Percentiles rank a stretch among this genome's conserved stretches.
phyloP scores from a whole-genome alignment of 148 eudicot species.

The Rhododendron griersonianum region DNA sequence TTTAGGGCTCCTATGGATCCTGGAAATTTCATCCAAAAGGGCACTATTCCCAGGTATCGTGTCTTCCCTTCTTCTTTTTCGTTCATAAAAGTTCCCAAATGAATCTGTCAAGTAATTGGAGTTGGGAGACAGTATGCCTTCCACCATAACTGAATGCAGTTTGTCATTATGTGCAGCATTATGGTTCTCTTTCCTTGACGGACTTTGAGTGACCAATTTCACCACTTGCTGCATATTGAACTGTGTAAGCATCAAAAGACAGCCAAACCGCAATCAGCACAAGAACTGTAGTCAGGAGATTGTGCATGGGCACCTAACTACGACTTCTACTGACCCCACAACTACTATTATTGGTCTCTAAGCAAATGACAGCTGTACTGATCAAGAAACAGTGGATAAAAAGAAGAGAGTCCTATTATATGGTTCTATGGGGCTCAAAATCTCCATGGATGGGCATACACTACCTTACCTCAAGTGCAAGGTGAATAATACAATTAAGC shows the following conservation, averaged over 20 bases:
- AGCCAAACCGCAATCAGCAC: conserved; percentile 1
- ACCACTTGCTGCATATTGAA: conserved; percentile 25
- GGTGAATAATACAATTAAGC: background rate
- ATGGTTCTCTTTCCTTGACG: conserved; percentile 26
- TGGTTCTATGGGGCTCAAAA: background rate
- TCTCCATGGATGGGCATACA: background rate
- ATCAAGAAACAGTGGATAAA: background rate
- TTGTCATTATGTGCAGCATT: conserved; percentile 15
- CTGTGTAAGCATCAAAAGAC: background rate
- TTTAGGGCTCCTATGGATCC: conserved; percentile 34
- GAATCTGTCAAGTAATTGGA: conserved; percentile 23
- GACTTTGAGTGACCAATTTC: conserved; percentile 20
- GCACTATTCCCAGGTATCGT: conserved; percentile 27
- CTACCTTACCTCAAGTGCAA: background rate
- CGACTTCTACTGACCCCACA: background rate
- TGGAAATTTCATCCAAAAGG: conserved; percentile 25
- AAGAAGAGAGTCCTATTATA: background rate
- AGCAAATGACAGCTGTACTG: background rate
- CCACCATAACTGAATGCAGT: conserved; percentile 16
- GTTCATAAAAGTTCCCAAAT: conserved; percentile 21
- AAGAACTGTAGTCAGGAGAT: conserved; percentile 5
- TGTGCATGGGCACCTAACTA: conserved; percentile 1
- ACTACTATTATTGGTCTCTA: background rate
- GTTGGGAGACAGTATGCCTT: conserved; percentile 24
- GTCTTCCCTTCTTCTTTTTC: conserved; percentile 47